Conservation (phyloP, 495 filamentous ascomycete species). For the Daldinia bambusicola region DNA sequence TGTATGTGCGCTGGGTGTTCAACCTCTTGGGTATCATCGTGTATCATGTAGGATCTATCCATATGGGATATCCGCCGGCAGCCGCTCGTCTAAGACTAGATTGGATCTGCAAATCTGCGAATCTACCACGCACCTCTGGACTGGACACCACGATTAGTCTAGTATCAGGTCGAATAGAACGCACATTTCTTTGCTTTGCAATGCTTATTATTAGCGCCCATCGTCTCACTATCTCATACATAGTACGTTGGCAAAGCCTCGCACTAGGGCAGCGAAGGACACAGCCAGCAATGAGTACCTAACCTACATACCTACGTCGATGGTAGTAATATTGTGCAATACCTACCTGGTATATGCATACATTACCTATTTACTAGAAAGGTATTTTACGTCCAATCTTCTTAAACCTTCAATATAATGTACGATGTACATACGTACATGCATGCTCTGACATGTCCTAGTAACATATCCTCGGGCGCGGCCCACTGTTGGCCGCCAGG, state of each 20-base stretch:
- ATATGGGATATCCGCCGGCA: conserved; percentile 11
- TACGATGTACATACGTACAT: conserved; percentile 10
- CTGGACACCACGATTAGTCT: conserved; percentile 34
- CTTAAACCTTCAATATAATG: conserved; percentile 6
- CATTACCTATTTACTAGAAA: background rate
- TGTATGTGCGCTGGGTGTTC: too few species aligned
- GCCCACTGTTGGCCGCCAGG: conserved; percentile 40
- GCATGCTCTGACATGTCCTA: conserved; percentile 25
- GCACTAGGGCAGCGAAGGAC: background rate
- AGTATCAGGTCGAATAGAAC: conserved; percentile 18
- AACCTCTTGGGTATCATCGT: too few species aligned
- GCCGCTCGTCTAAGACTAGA: conserved; percentile 20
- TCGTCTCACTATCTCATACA: background rate
- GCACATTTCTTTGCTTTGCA: background rate
- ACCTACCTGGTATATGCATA: too few species aligned
- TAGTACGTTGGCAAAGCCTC: background rate
- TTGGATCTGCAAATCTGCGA: conserved; percentile 22
- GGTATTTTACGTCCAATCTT: conserved; percentile 7
- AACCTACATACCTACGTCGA: too few species aligned
- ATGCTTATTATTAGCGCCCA: background rate
- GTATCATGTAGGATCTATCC: too few species aligned
- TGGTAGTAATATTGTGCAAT: too few species aligned
- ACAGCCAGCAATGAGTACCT: background rate
- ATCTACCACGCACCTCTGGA: conserved; percentile 12
- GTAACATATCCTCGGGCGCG: conserved; percentile 26